Evolutionary conservation across 768 basidiomycete species (phyloP).

Genomic region (Russula lepida): DNA sequence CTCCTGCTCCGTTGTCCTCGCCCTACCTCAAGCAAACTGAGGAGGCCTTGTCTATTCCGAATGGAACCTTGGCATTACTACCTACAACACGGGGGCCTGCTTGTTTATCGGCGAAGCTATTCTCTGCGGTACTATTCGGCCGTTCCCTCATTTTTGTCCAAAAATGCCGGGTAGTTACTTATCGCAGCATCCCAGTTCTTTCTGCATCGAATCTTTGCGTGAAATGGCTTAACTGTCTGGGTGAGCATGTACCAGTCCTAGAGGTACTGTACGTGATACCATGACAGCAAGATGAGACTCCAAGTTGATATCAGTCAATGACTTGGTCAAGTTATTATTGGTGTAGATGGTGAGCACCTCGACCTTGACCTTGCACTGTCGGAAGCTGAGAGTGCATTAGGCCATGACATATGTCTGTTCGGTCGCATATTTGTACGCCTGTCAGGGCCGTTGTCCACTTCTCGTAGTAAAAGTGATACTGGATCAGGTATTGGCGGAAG

Average conservation of each 20-base stretch:
- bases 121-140: background rate
- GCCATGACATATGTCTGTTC: slow-evolving; percentile 45
- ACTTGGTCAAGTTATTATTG: slow-evolving; percentile 37
- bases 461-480: background rate
- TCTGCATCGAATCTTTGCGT: slow-evolving; percentile 54
- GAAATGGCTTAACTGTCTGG: slow-evolving; percentile 49
- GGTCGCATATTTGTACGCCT: slow-evolving; percentile 39
- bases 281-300: background rate
- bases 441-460: background rate
- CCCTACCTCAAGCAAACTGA: background rate
- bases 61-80: background rate
- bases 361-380: background rate
- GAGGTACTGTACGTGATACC: slow-evolving; percentile 41
- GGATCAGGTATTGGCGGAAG: slow-evolving; percentile 30
- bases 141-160: slow-evolving; percentile 14
- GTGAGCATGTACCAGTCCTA: slow-evolving; percentile 48
- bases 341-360: slow-evolving; percentile 46
- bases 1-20: background rate
- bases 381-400: slow-evolving; percentile 25
- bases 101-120: too few relatives aligned
- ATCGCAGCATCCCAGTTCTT: slow-evolving; percentile 50
- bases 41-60: background rate
- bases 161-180: slow-evolving; percentile 52
- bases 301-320: background rate
- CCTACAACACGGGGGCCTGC: background rate